Evolutionary conservation across 495 filamentous ascomycete genomes (phyloP).

Genomic region (Penicillium pancosmium): DNA sequence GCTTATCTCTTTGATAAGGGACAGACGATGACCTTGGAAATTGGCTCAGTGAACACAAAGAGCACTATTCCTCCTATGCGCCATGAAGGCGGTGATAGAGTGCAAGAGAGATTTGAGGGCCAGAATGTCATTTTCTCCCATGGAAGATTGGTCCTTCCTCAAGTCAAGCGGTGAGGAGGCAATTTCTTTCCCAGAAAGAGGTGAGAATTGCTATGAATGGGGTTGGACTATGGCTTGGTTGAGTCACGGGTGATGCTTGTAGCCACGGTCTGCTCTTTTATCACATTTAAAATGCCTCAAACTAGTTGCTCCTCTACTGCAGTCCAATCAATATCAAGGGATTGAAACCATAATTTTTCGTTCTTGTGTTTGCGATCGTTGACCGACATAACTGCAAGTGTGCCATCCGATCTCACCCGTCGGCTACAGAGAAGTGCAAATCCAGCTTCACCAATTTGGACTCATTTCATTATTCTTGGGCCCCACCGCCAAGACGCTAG

Average conservation of each 20-base stretch:
- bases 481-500: constrained; percentile 7
- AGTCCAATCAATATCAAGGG: no score
- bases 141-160: not conserved
- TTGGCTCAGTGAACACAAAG: constrained; percentile 1
- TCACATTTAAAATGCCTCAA: no score
- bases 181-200: no score
- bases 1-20: not conserved
- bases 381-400: no score
- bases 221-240: no score
- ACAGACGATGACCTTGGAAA: not conserved
- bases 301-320: no score
- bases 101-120: not conserved
- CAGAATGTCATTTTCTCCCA: not conserved
- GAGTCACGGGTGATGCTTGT: no score
- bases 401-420: no score
- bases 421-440: constrained; percentile 7
- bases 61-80: constrained; percentile 6
- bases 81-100: constrained; percentile 5
- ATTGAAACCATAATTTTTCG: no score
- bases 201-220: no score
- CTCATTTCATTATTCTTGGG: constrained; percentile 2
- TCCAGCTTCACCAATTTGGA: constrained; percentile 11
- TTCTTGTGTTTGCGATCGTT: no score
- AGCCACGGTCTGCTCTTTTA: no score
- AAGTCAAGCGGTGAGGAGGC: not conserved